phyloP scores from a whole-genome alignment of 257 asterid species.

The Salvia rosmarinus region DNA sequence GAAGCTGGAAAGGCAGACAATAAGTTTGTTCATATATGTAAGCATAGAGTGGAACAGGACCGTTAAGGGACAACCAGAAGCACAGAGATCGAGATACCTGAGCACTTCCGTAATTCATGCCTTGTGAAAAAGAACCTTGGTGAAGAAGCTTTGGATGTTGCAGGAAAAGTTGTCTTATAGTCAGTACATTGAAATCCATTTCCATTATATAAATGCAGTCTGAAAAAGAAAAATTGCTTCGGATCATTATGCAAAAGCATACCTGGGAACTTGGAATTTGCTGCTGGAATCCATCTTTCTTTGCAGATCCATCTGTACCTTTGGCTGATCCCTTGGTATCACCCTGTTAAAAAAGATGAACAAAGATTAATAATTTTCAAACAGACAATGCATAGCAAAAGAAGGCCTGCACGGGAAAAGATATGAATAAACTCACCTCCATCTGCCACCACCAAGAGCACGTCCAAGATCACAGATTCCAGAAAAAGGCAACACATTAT shows the following conservation, averaged over 20 bases:
- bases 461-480: conserved; percentile 31
- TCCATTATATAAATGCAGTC: background rate
- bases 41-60: conserved; percentile 15
- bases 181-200: background rate
- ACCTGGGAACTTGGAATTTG: conserved; percentile 60
- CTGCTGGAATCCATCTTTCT: conserved; percentile 67
- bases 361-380: conserved; percentile 7
- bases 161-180: conserved; percentile 26
- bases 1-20: background rate
- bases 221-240: background rate
- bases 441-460: conserved; percentile 57
- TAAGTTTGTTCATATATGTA: background rate
- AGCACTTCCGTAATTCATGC: conserved; percentile 66
- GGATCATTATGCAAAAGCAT: conserved; percentile 18
- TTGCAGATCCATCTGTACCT: conserved; percentile 71
- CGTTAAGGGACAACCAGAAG: conserved; percentile 19
- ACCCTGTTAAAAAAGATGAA: conserved; percentile 55
- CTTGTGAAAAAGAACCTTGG: conserved; percentile 78
- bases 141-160: conserved; percentile 58
- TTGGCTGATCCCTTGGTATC: conserved; percentile 80
- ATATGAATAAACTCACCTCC: conserved; percentile 61
- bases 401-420: background rate
- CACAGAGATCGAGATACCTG: conserved; percentile 52
- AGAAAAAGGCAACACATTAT: background rate
- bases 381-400: background rate